Conservation (phyloP, 257 asterid species). For the Gentiana macrophylla region DNA sequence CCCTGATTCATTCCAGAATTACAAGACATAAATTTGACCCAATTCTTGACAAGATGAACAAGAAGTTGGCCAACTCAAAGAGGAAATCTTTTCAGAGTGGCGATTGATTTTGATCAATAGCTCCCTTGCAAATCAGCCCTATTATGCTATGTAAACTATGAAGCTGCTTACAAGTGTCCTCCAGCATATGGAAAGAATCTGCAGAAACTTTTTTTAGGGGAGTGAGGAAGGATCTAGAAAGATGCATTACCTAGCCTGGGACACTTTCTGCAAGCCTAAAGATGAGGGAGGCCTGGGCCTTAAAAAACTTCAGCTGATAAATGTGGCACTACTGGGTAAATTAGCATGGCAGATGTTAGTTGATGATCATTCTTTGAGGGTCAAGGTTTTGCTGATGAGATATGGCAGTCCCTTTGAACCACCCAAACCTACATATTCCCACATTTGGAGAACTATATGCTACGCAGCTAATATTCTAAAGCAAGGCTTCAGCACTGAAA, state of each 20-base stretch:
- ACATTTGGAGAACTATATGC: too few species aligned
- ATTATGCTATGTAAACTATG: neutral
- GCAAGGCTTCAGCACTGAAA: too few species aligned
- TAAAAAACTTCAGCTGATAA: neutral
- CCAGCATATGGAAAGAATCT: neutral
- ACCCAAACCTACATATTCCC: too few species aligned
- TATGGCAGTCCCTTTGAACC: too few species aligned
- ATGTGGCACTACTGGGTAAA: too few species aligned
- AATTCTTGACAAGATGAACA: neutral
- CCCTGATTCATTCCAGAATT: neutral
- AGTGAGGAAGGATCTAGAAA: neutral
- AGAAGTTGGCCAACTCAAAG: neutral
- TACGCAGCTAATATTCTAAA: too few species aligned
- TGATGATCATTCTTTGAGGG: too few species aligned
- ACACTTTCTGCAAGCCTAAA: neutral
- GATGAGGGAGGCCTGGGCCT: neutral
- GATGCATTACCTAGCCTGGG: neutral
- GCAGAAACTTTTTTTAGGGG: neutral
- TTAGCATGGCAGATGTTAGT: too few species aligned
- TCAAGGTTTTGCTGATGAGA: too few species aligned
- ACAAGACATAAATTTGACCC: neutral
- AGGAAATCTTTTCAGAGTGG: neutral
- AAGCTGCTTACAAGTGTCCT: neutral
- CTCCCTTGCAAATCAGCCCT: neutral
- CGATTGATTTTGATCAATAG: neutral